Conservation (phyloP, 805 yeast species). For the Debaryomyces prosopidis region DNA sequence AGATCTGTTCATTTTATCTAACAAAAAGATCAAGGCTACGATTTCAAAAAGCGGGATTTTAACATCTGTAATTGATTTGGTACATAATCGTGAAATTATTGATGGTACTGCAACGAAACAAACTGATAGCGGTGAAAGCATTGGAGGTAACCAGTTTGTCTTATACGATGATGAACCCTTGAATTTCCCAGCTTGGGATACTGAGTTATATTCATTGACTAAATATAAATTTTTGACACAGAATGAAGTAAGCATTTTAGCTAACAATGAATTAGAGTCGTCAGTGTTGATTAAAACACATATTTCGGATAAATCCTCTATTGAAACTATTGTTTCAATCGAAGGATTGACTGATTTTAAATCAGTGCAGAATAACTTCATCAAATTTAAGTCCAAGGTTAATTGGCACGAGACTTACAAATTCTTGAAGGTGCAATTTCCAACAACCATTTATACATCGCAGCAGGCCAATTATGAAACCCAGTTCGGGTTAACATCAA, state of each 20-base stretch:
- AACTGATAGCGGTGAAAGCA: slow-evolving; percentile 23
- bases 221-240: slow-evolving; percentile 51
- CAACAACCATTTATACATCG: slow-evolving; percentile 77
- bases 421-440: slow-evolving; percentile 93
- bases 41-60: slow-evolving; percentile 56
- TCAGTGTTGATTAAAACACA: slow-evolving; percentile 62
- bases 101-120: slow-evolving; percentile 56
- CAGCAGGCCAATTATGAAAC: slow-evolving; percentile 82
- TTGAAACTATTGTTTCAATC: slow-evolving; percentile 69
- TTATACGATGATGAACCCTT: slow-evolving; percentile 89
- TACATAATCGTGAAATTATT: slow-evolving; percentile 61
- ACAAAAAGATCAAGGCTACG: slow-evolving; percentile 59
- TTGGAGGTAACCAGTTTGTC: slow-evolving; percentile 79
- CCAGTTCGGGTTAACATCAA: slow-evolving; percentile 85
- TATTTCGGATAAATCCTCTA: slow-evolving; percentile 56
- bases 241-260: slow-evolving; percentile 43
- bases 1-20: slow-evolving; percentile 51
- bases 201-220: slow-evolving; percentile 84
- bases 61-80: slow-evolving; percentile 61
- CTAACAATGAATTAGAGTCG: slow-evolving; percentile 58
- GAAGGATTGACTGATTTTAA: slow-evolving; percentile 56
- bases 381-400: slow-evolving; percentile 48
- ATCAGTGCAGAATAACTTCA: slow-evolving; percentile 27
- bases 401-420: slow-evolving; percentile 88
- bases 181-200: slow-evolving; percentile 96